These are phyloP conservation scores for Astrephomene gubernaculifera DNA, from an alignment of 139 green algal genomes.

Conservation along the genomic window DNA sequence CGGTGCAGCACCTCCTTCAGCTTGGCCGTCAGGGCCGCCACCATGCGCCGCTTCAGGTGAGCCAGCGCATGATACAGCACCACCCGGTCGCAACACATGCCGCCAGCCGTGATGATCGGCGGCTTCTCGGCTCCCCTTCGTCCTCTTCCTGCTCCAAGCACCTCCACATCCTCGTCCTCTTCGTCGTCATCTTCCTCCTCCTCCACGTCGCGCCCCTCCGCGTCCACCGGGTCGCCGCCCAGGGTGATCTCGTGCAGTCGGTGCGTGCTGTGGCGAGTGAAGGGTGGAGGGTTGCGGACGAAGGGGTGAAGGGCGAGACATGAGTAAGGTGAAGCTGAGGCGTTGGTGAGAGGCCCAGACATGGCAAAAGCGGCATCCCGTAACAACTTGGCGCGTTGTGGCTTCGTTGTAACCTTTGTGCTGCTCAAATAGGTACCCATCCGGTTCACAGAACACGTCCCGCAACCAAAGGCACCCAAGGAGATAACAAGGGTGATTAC, in stretches of 20 bases:
- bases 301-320: not conserved
- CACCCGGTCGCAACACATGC: slow-evolving; percentile 1
- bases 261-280: not conserved
- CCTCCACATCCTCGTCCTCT: not conserved
- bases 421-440: not conserved
- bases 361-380: not conserved
- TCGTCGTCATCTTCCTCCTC: not conserved
- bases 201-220: not conserved
- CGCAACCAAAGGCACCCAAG: not conserved
- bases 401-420: not conserved
- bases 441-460: not conserved
- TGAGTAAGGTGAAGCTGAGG: not conserved
- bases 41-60: slow-evolving; percentile 14
- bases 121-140: not conserved
- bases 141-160: not conserved
- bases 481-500: not conserved
- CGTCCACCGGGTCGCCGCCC: not conserved
- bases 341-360: not conserved
- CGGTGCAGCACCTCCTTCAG: not conserved
- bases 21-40: not conserved
- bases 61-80: slow-evolving; percentile 10
- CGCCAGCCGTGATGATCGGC: not conserved
- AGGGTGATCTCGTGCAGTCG: not conserved
- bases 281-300: not conserved
- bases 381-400: not conserved